Evolutionary conservation across 768 basidiomycete genomes (phyloP).

Genomic region (Udeniomyces megalosporus): DNA sequence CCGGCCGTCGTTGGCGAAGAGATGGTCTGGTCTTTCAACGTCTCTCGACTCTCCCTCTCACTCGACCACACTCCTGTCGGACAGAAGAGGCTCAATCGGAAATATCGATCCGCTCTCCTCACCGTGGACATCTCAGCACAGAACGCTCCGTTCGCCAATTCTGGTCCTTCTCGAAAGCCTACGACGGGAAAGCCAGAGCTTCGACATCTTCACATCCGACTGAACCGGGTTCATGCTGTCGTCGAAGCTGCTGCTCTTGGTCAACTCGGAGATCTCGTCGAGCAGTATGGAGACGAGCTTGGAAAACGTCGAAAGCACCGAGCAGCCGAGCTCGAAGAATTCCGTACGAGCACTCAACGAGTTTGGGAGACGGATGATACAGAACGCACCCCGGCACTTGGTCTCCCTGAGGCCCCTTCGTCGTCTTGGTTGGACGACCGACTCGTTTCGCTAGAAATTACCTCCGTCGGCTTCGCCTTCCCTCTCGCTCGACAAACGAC

Average conservation of each 20-base stretch:
- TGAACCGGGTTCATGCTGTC: conserved; percentile 74
- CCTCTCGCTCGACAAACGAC: conserved; percentile 50
- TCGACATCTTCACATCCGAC: conserved; percentile 34
- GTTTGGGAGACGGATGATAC: conserved; percentile 60
- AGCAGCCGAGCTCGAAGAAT: conserved; percentile 56
- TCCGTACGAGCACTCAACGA: conserved; percentile 54
- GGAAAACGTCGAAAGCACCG: conserved; percentile 56
- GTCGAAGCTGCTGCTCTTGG: conserved; percentile 88
- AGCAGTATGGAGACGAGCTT: conserved; percentile 58
- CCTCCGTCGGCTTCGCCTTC: conserved; percentile 74
- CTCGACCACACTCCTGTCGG: conserved; percentile 40
- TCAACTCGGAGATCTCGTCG: conserved; percentile 74
- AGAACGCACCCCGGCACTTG: not conserved
- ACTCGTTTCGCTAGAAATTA: conserved; percentile 30
- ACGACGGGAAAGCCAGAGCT: conserved; percentile 8
- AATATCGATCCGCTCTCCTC: conserved; percentile 65
- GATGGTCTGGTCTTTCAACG: conserved; percentile 48
- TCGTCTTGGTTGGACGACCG: conserved; percentile 30
- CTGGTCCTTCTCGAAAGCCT: conserved; percentile 7
- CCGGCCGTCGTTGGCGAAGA: conserved; percentile 31
- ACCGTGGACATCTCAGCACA: conserved; percentile 49
- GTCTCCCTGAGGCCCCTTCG: conserved; percentile 15
- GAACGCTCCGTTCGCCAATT: conserved; percentile 16
- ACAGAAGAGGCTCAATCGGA: conserved; percentile 39
- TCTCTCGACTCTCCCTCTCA: conserved; percentile 68